Conservation (phyloP, 2,329 filamentous ascomycete genomes). For the Phaeophleospora eucalypticola region DNA sequence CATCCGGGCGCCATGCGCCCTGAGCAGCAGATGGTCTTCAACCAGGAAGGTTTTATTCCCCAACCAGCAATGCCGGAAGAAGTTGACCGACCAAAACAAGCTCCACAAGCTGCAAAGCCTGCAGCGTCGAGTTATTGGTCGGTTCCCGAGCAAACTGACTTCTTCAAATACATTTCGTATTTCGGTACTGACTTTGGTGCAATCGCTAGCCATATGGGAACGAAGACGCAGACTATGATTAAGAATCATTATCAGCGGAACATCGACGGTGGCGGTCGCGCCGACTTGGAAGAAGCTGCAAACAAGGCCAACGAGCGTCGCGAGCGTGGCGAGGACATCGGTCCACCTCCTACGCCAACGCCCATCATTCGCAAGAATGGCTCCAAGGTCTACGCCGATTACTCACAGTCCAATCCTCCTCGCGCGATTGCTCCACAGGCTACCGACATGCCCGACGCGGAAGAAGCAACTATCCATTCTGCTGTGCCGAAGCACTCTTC, state of each 20-base stretch:
- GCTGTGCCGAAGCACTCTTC: slow-evolving; percentile 36
- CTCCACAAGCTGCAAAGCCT: slow-evolving; percentile 24
- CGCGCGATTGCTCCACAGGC: slow-evolving; percentile 42
- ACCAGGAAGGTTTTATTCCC: slow-evolving; percentile 19
- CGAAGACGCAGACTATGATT: slow-evolving; percentile 84
- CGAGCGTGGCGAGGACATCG: slow-evolving; percentile 43
- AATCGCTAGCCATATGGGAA: slow-evolving; percentile 75
- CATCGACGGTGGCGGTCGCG: slow-evolving; percentile 40
- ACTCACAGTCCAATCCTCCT: slow-evolving; percentile 34
- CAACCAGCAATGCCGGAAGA: slow-evolving; percentile 21
- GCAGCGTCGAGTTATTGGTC: slow-evolving; percentile 75
- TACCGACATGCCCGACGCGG: slow-evolving; percentile 38
- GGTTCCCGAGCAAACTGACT: slow-evolving; percentile 74
- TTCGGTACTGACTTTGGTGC: slow-evolving; percentile 76
- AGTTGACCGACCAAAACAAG: slow-evolving; percentile 19
- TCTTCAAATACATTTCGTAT: slow-evolving; percentile 65
- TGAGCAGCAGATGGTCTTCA: slow-evolving; percentile 20
- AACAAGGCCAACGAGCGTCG: slow-evolving; percentile 40
- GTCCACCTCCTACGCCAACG: slow-evolving; percentile 47
- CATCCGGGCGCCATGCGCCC: slow-evolving; percentile 15
- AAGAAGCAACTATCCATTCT: slow-evolving; percentile 29
- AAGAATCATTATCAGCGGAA: slow-evolving; percentile 50
- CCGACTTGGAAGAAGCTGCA: slow-evolving; percentile 41
- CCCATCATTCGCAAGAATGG: slow-evolving; percentile 31
- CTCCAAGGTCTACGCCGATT: slow-evolving; percentile 45